Percentiles rank a stretch among this genome's conserved stretches.
phyloP scores from a whole-genome alignment of 2,329 filamentous ascomycete genomes.

The Epichloe typhina region DNA sequence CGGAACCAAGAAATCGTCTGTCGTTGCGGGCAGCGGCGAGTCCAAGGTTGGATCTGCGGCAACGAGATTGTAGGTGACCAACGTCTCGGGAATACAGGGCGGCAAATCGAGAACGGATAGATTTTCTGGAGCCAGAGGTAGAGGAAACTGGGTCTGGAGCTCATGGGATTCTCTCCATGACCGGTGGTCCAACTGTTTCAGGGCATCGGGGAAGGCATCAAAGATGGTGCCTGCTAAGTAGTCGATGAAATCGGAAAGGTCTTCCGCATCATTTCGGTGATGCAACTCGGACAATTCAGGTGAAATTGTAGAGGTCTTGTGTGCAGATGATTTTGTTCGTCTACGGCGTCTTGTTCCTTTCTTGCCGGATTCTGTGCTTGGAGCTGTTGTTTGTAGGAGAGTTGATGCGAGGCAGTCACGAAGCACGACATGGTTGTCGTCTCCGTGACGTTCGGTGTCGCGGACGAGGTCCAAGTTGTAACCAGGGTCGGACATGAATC shows the following conservation, averaged over 20 bases:
- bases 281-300: neutral
- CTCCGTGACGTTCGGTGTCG: neutral
- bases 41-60: constrained; percentile 20
- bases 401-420: constrained; percentile 47
- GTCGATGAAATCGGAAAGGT: constrained; percentile 69
- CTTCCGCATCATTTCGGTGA: constrained; percentile 37
- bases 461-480: neutral
- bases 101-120: constrained; percentile 37
- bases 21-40: constrained; percentile 24
- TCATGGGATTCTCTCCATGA: constrained; percentile 26
- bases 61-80: constrained; percentile 53
- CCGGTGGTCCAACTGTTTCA: constrained; percentile 50
- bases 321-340: constrained; percentile 12
- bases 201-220: constrained; percentile 42
- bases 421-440: constrained; percentile 41
- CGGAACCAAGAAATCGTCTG: constrained; percentile 46
- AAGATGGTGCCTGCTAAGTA: constrained; percentile 64
- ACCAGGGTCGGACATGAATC: neutral
- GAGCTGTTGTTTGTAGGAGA: neutral
- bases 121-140: constrained; percentile 42
- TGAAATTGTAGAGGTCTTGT: neutral
- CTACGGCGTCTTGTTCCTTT: constrained; percentile 32
- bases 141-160: constrained; percentile 41
- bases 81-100: constrained; percentile 49
- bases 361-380: neutral